phyloP scores from a whole-genome alignment of 1,139 yeast species.

The Candida sanyaensis region DNA sequence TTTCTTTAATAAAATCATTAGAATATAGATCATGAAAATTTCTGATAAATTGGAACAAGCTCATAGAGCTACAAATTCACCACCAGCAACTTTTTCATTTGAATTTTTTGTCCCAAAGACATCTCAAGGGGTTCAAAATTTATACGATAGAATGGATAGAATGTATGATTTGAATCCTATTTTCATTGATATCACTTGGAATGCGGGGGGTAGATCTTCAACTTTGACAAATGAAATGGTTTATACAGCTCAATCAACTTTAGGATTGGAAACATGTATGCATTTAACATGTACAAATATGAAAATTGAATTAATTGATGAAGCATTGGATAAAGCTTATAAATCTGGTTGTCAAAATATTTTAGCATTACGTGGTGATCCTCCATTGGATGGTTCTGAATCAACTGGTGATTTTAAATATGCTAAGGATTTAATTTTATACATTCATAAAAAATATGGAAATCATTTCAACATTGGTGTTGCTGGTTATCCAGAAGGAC shows the following conservation, averaged over 20 bases:
- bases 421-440: conserved; percentile 84
- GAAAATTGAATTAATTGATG: conserved; percentile 79
- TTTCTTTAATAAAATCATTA: neutral
- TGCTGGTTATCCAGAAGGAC: conserved; percentile 97
- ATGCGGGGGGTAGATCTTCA: conserved; percentile 91
- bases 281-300: conserved; percentile 96
- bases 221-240: conserved; percentile 88
- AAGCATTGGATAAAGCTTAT: conserved; percentile 83
- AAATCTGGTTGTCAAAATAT: conserved; percentile 94
- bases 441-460: conserved; percentile 73
- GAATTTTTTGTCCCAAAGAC: conserved; percentile 99
- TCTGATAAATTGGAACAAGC: conserved; percentile 54
- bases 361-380: conserved; percentile 82
- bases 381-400: conserved; percentile 70
- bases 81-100: conserved; percentile 82
- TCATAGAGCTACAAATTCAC: conserved; percentile 42
- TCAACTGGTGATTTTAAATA: conserved; percentile 67
- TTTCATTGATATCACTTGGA: conserved; percentile 96
- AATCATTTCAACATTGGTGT: conserved; percentile 86
- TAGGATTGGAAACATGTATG: conserved; percentile 97
- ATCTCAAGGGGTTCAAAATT: conserved; percentile 91
- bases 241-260: conserved; percentile 85
- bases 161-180: conserved; percentile 93
- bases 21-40: conserved; percentile 42
- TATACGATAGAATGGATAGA: conserved; percentile 96